phyloP scores from a whole-genome alignment of 2,329 filamentous ascomycete species.

The Tolypocladium inflatum region DNA sequence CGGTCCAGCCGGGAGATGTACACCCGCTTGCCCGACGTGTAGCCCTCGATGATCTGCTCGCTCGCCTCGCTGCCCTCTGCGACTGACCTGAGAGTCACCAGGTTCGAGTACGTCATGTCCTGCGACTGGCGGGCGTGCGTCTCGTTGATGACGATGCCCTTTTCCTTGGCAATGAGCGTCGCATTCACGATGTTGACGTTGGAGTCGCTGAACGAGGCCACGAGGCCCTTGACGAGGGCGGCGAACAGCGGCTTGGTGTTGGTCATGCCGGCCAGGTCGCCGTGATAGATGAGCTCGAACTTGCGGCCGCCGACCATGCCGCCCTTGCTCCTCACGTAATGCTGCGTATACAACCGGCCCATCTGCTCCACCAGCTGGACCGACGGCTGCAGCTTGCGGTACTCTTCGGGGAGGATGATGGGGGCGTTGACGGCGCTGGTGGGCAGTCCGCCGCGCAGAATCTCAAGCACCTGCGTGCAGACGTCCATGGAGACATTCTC shows the following conservation, averaged over 20 bases:
- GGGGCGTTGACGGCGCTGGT: conserved; percentile 73
- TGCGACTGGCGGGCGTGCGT: conserved; percentile 53
- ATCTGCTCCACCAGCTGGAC: conserved; percentile 70
- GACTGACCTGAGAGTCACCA: conserved; percentile 58
- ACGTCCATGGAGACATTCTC: conserved; percentile 79
- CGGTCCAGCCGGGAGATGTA: conserved; percentile 66
- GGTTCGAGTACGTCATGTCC: conserved; percentile 56
- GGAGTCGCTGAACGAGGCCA: conserved; percentile 56
- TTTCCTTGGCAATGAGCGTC: conserved; percentile 63
- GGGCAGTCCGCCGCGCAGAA: conserved; percentile 63
- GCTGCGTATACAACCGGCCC: conserved; percentile 70
- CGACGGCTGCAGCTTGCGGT: conserved; percentile 67
- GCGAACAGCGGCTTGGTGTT: conserved; percentile 75
- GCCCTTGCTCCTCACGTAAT: conserved; percentile 42
- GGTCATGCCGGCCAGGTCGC: conserved; percentile 58
- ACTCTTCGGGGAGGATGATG: conserved; percentile 72
- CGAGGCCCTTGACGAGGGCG: conserved; percentile 67
- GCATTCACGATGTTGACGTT: conserved; percentile 81
- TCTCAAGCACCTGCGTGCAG: conserved; percentile 68
- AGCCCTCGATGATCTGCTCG: conserved; percentile 51
- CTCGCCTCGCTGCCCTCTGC: conserved; percentile 16
- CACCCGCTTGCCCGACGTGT: conserved; percentile 51
- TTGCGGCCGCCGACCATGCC: conserved; percentile 49
- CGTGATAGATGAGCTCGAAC: conserved; percentile 72
- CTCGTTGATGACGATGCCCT: conserved; percentile 70